Evolutionary conservation across 164 flowering plant species (phyloP).

Genomic region (Liquidambar formosana): DNA sequence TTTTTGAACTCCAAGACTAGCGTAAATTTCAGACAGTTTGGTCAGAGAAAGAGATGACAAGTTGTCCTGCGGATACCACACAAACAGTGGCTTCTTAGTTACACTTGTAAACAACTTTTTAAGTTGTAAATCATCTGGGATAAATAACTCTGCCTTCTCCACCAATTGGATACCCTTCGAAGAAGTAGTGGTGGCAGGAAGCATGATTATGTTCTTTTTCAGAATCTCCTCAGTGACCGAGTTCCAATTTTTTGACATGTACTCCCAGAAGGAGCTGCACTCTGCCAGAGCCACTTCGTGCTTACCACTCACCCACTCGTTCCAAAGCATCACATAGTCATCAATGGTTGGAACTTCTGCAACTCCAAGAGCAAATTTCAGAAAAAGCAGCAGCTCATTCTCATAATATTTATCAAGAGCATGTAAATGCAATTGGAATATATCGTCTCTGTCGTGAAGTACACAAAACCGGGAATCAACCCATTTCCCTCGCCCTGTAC

Average conservation of each 20-base stretch:
- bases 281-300: neutral
- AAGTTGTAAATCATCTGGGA: conserved; percentile 4
- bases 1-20: neutral
- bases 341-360: conserved; percentile 15
- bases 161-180: neutral
- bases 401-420: conserved; percentile 16
- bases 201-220: neutral
- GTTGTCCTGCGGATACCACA: neutral
- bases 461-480: conserved; percentile 17
- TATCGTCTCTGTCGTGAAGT: conserved; percentile 9
- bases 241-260: neutral
- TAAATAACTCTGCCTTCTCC: conserved; percentile 2
- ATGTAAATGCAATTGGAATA: conserved; percentile 10
- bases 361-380: conserved; percentile 20
- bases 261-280: neutral
- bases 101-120: conserved; percentile 1
- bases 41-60: neutral
- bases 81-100: neutral
- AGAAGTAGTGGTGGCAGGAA: neutral
- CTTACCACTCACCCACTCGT: conserved; percentile 17
- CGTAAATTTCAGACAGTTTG: neutral
- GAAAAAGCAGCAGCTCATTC: conserved; percentile 9
- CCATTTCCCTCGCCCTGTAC: conserved; percentile 11
- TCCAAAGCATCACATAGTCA: conserved; percentile 20
- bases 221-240: neutral